phyloP scores from a whole-genome alignment of 148 eudicot species.

The Cornus controversa region DNA sequence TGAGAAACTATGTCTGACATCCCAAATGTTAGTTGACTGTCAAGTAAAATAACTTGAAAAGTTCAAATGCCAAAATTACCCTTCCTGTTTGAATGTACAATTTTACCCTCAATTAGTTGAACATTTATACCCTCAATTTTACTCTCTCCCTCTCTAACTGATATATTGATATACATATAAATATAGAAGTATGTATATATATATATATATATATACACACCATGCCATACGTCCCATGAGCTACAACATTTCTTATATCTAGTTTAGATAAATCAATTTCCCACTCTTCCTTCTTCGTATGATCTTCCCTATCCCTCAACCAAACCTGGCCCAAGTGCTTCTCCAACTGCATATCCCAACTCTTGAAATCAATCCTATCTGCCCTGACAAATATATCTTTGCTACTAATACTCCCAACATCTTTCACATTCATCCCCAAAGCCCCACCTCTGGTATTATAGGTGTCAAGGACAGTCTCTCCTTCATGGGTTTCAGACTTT shows the following conservation, averaged over 20 bases:
- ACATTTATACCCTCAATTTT: no score
- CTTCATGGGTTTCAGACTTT: neutral
- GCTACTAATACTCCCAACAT: slow-evolving; percentile 31
- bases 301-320: slow-evolving; percentile 46
- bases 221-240: slow-evolving; percentile 84
- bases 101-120: no score
- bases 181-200: no score
- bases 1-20: no score
- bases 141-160: no score
- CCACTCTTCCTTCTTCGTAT: slow-evolving; percentile 64
- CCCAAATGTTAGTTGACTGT: no score
- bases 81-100: no score
- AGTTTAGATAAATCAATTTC: slow-evolving; percentile 77
- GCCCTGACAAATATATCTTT: slow-evolving; percentile 60
- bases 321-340: slow-evolving; percentile 55
- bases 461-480: slow-evolving; percentile 25
- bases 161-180: no score
- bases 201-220: no score
- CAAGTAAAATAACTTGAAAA: no score
- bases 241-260: slow-evolving; percentile 59
- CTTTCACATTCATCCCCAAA: slow-evolving; percentile 25
- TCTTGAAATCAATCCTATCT: slow-evolving; percentile 79
- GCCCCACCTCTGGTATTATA: slow-evolving; percentile 5
- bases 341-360: slow-evolving; percentile 70
- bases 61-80: no score